Evolutionary conservation across 345 rosid genomes (phyloP), one percentile per base, ranked within the genome.

Genomic region (Nephelium lappaceum): DNA sequence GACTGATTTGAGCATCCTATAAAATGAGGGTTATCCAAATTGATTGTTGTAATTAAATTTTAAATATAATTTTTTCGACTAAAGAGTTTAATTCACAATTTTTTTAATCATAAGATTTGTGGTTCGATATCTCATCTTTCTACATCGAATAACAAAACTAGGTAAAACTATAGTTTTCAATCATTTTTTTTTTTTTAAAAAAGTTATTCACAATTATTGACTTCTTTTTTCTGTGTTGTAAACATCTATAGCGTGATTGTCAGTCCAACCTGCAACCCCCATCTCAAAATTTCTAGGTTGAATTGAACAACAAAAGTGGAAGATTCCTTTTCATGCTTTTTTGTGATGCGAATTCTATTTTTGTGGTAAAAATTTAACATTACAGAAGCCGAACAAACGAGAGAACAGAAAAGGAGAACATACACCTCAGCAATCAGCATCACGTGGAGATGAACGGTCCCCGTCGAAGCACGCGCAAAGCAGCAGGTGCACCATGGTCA

Each of bases 391-490:
- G 36, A 31, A 31, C 36, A 31, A n/a, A 57, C 0, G 23, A 18
- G 1, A 5, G 41, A 18, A 21, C 31, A 16, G 15, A 31, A 31
- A 53, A 31, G 18, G 43, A 31, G 2, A 53, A 60, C 45, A 4
- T 9, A 43, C 18, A 1, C 49, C 60, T 47, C 25, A 24, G 24
- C 63, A 2, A 71, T 61, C 39, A 16, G 8, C 27, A 69, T 43
- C 70, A 14, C 8, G 45, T 72, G 81, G 72, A 3, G 71, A 68
- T 27, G 11, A 6, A 74, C 65, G 47, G 70, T 74, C 75, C 82
- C 74, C 75, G 78, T 74, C 70, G 42, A 3, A 31, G 63, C 73
- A 47, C 41, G 68, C 25, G 24, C 25, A n/a, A 53, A 64, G 24
- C 71, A 14, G 51, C 14, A 31, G 70, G 70, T 27, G 75, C 47